A percentile compares a stretch with the other conserved stretches of the same genome.
These are phyloP conservation scores for Vaccinium corymbosum DNA, from an alignment of 148 eudicot species.

Conservation along the genomic window DNA sequence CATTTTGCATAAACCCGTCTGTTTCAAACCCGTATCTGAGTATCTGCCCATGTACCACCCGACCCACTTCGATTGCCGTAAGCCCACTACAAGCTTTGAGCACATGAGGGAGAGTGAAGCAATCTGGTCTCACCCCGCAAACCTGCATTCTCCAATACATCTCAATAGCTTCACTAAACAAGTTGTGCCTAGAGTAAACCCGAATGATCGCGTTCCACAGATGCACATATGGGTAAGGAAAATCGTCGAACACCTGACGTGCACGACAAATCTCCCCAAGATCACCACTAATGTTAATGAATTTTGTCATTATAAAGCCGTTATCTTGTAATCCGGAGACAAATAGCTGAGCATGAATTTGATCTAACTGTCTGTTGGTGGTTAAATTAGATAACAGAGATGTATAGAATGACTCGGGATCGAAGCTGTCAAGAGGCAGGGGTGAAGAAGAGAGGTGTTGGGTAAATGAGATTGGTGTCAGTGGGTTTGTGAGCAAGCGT, in stretches of 20 bases:
- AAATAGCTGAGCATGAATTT: conserved; percentile 41
- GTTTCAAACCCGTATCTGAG: conserved; percentile 38
- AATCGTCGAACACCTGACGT: conserved; percentile 54
- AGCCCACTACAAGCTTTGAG: conserved; percentile 52
- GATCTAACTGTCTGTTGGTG: conserved; percentile 32
- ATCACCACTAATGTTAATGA: conserved; percentile 31
- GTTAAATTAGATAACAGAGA: conserved; percentile 38
- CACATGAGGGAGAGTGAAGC: conserved; percentile 45
- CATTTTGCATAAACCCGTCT: conserved; percentile 54
- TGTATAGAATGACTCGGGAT: conserved; percentile 30
- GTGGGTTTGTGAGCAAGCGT: neutral
- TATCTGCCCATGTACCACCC: conserved; percentile 49
- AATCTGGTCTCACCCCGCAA: conserved; percentile 44
- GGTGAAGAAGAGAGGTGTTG: conserved; percentile 18
- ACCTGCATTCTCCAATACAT: conserved; percentile 47
- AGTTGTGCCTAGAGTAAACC: conserved; percentile 37
- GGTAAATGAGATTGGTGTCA: neutral
- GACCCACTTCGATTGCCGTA: conserved; percentile 26
- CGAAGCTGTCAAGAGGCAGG: conserved; percentile 10
- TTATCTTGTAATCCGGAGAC: conserved; percentile 33
- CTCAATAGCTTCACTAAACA: conserved; percentile 29
- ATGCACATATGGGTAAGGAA: conserved; percentile 48
- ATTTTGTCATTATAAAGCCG: conserved; percentile 48
- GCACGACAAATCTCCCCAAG: conserved; percentile 45
- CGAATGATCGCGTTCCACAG: conserved; percentile 61